A percentile compares a stretch with the other conserved stretches of the same genome.
These are phyloP conservation scores for Letharia columbiana DNA, from an alignment of 495 filamentous ascomycete species.

Conservation along the genomic window DNA sequence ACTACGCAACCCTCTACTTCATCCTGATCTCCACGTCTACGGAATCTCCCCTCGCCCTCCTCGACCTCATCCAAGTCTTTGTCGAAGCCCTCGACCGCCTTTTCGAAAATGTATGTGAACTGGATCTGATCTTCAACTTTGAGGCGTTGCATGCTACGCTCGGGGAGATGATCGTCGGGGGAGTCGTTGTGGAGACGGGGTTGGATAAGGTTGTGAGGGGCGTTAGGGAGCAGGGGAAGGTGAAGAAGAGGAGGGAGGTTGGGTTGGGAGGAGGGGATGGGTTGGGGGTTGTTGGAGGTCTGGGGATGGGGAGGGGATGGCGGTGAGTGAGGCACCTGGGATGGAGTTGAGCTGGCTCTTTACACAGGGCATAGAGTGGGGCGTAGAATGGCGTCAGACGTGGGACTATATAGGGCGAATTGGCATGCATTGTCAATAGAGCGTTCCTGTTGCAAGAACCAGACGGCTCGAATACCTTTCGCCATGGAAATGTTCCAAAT, in stretches of 20 bases:
- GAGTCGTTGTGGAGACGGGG: conserved; percentile 90
- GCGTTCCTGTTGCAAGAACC: background rate
- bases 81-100: conserved; percentile 90
- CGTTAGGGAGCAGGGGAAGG: conserved; percentile 71
- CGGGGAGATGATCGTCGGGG: conserved; percentile 91
- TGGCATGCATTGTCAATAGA: background rate
- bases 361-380: background rate
- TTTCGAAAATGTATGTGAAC: conserved; percentile 96
- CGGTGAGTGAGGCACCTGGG: conserved; percentile 24
- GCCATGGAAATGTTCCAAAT: too few relatives aligned
- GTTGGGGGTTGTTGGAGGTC: conserved; percentile 22
- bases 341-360: background rate
- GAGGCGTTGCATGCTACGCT: conserved; percentile 89
- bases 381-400: background rate
- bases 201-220: conserved; percentile 79
- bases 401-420: background rate
- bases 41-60: conserved; percentile 87
- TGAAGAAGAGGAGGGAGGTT: conserved; percentile 55
- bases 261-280: conserved; percentile 43
- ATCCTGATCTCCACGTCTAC: conserved; percentile 97
- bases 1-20: conserved; percentile 97
- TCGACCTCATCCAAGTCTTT: conserved; percentile 96
- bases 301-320: conserved; percentile 26
- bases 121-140: conserved; percentile 98
- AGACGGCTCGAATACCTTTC: background rate